Percentiles rank a stretch among this genome's conserved stretches.
Conservation (phyloP, 2,329 filamentous ascomycete genomes). For the Diaporthe batatas region DNA sequence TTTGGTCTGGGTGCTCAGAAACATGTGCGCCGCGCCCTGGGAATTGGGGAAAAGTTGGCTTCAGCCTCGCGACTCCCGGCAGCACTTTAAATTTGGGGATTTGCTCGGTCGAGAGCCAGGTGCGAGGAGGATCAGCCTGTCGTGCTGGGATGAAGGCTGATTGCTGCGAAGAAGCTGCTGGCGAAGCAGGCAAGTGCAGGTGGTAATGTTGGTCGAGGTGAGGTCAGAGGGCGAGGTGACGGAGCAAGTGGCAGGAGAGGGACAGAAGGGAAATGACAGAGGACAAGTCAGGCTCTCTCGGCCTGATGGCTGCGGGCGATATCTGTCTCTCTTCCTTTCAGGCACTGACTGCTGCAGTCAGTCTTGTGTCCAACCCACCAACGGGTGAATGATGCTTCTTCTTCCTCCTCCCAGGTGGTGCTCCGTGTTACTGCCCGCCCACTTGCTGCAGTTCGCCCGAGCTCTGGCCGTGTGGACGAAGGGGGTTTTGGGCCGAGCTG, state of each 20-base stretch:
- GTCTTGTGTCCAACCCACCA: slow-evolving; percentile 24
- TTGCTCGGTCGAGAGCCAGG: background rate
- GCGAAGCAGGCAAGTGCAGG: background rate
- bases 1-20: slow-evolving; percentile 19
- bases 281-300: slow-evolving; percentile 20
- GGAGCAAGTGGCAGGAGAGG: slow-evolving; percentile 1
- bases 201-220: slow-evolving; percentile 4
- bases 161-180: background rate
- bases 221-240: slow-evolving; percentile 12
- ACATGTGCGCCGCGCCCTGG: slow-evolving; percentile 25
- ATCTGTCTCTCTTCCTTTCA: slow-evolving; percentile 14
- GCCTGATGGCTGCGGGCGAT: slow-evolving; percentile 10
- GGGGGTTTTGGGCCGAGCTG: background rate
- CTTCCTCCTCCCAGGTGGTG: slow-evolving; percentile 27
- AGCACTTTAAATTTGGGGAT: background rate
- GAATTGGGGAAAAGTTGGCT: slow-evolving; percentile 31
- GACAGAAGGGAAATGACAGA: slow-evolving; percentile 15
- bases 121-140: background rate
- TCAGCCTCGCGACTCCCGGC: slow-evolving; percentile 12
- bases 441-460: slow-evolving; percentile 24
- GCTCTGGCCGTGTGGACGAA: slow-evolving; percentile 12
- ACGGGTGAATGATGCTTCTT: slow-evolving; percentile 32
- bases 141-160: background rate
- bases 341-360: slow-evolving; percentile 23
- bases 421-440: slow-evolving; percentile 31